Conservation (phyloP, 2,329 filamentous ascomycete genomes). For the Colletotrichum scovillei region DNA sequence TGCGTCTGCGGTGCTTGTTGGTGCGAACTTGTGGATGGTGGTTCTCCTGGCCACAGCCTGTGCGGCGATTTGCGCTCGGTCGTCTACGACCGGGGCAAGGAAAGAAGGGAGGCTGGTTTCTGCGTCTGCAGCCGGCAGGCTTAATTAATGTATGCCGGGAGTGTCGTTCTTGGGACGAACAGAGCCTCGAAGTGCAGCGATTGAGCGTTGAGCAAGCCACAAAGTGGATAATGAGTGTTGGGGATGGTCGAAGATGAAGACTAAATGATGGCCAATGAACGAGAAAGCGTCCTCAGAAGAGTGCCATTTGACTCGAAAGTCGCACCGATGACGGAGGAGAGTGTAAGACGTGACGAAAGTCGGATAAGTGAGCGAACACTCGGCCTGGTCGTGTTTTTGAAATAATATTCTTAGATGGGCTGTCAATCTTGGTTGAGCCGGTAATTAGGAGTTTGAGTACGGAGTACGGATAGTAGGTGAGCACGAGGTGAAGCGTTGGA, state of each 20-base stretch:
- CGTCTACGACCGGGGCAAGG: slow-evolving; percentile 42
- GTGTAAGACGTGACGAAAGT: not conserved
- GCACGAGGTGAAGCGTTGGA: not conserved
- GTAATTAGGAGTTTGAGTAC: not conserved
- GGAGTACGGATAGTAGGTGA: not conserved
- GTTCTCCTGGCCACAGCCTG: slow-evolving; percentile 15
- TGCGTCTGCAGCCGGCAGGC: slow-evolving; percentile 25
- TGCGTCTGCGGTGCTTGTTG: slow-evolving; percentile 24
- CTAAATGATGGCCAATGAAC: not conserved
- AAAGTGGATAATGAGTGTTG: not conserved
- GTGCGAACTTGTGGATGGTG: slow-evolving; percentile 1
- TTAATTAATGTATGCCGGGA: slow-evolving; percentile 13
- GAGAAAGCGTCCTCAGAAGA: slow-evolving; percentile 11
- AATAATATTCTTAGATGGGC: not conserved
- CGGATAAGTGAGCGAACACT: not conserved
- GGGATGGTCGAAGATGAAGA: not conserved
- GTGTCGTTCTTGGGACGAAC: slow-evolving; percentile 32
- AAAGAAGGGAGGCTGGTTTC: slow-evolving; percentile 34
- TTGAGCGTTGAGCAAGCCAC: slow-evolving; percentile 18
- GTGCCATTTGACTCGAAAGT: not conserved
- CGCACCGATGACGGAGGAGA: not conserved
- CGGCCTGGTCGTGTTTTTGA: not conserved
- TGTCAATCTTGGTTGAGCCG: not conserved
- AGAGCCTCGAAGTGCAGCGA: slow-evolving; percentile 17
- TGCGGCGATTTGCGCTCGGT: slow-evolving; percentile 31